Evolutionary conservation across 208 protist genomes (phyloP).

Genomic region (Trichomonas gallinae): DNA sequence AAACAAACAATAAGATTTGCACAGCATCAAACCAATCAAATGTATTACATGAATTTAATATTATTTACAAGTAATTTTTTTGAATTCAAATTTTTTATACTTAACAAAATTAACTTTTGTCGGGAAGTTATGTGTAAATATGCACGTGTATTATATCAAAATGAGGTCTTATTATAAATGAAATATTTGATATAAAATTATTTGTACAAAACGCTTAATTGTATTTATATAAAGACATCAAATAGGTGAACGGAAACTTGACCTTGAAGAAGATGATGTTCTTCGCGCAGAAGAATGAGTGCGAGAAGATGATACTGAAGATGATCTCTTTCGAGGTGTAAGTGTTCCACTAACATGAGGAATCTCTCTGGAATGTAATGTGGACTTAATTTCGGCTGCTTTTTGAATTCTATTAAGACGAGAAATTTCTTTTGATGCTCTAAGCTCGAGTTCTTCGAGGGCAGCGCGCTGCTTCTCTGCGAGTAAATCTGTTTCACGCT

Average conservation of each 20-base stretch:
- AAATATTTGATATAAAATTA: too few species aligned
- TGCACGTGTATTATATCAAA: too few species aligned
- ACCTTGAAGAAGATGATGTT: neutral
- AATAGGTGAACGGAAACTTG: neutral
- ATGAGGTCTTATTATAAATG: too few species aligned
- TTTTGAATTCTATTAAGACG: neutral
- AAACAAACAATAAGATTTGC: too few species aligned
- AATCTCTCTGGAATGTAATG: neutral
- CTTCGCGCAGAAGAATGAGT: neutral
- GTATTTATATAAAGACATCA: neutral
- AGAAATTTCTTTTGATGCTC: neutral
- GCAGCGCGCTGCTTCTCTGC: neutral
- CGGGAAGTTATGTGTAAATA: too few species aligned
- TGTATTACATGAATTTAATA: too few species aligned
- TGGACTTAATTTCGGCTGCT: neutral
- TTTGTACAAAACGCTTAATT: too few species aligned
- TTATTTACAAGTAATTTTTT: too few species aligned
- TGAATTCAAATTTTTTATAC: too few species aligned
- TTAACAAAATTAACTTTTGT: too few species aligned
- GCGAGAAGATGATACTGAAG: neutral
- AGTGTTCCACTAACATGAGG: neutral
- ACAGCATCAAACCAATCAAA: too few species aligned
- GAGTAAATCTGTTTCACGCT: neutral
- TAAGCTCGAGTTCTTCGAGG: neutral
- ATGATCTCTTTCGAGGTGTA: neutral